Evolutionary conservation across 2,329 filamentous ascomycete genomes (phyloP), one percentile per base, ranked within the genome.

Genomic region (Fusarium nodosum): DNA sequence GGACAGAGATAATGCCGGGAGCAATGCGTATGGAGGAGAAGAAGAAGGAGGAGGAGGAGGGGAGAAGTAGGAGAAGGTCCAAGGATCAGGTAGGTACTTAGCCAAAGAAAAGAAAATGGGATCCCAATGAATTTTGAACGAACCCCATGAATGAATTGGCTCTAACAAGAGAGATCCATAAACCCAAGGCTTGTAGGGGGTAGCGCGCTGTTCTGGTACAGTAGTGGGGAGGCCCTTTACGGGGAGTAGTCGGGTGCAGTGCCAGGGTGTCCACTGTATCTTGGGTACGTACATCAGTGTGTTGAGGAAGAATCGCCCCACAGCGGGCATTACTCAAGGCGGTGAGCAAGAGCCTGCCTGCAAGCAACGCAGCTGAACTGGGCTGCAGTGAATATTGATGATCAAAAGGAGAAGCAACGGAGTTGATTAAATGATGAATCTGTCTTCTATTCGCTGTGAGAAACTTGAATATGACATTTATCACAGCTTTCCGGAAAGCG

Each of bases 121-220:
- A 72, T 60, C 69, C 56, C 57, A 56, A 72, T 73, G 54, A 72
- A 72, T 74, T 72, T 73, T 72, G 71, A 73, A 70, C 57, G 34
- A 51, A 51, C 66, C 65, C 60, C 58, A 68, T 63, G 60, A 62
- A 58, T 71, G 60, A 66, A 64, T 68, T 69, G 69, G 69, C 65
- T 71, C 62, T 56, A 66, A 39, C 36, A 39, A 59, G 56, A 66
- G 55, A 69, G 69, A 72, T 71, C 65, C 66, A 67, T 51, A 47
- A 22, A 22, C 58, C 61, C 65, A 59, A 64, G 39, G 52, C 57
- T 55, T 58, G 44, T 69, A 69, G 66, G 66, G 66, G 66, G 53
- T 56, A 69, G 65, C 58, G 60, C 33, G 22, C 44, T 42, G 57
- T 46, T 41, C 41, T 51, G 48, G 33, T 24, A 45, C 54, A 60